Conservation (phyloP, 805 yeast species). For the Candida dendrica region DNA sequence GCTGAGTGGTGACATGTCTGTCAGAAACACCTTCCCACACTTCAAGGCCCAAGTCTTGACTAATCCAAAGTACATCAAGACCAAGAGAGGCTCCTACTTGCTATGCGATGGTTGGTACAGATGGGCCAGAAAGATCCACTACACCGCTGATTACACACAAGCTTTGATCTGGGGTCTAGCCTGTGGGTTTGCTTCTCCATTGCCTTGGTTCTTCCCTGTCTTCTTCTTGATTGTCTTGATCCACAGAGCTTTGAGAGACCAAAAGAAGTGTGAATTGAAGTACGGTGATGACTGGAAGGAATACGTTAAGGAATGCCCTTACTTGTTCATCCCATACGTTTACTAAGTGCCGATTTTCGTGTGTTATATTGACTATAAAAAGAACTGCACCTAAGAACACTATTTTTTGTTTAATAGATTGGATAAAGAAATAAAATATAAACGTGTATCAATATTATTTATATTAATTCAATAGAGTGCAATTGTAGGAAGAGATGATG, state of each 20-base stretch:
- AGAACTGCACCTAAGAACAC: too few relatives aligned
- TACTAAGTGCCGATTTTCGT: too few relatives aligned
- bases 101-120: conserved; percentile 93
- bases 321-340: conserved; percentile 83
- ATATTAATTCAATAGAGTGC: too few relatives aligned
- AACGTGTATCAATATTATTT: too few relatives aligned
- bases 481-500: too few relatives aligned
- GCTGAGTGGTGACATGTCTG: conserved; percentile 68
- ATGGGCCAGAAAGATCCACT: conserved; percentile 89
- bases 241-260: conserved; percentile 88
- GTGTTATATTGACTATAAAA: too few relatives aligned
- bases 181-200: conserved; percentile 81
- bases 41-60: conserved; percentile 77
- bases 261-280: conserved; percentile 73
- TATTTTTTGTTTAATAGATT: too few relatives aligned
- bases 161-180: conserved; percentile 86
- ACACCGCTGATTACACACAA: conserved; percentile 90
- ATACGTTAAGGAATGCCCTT: conserved; percentile 84
- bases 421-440: too few relatives aligned
- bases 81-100: conserved; percentile 77
- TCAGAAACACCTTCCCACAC: conserved; percentile 89
- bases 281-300: conserved; percentile 93
- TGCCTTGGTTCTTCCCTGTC: conserved; percentile 94
- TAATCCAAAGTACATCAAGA: conserved; percentile 78
- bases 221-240: conserved; percentile 82